A percentile compares a stretch with the other conserved stretches of the same genome.
phyloP scores from a whole-genome alignment of 495 filamentous ascomycete genomes.

The Extremus antarcticus region DNA sequence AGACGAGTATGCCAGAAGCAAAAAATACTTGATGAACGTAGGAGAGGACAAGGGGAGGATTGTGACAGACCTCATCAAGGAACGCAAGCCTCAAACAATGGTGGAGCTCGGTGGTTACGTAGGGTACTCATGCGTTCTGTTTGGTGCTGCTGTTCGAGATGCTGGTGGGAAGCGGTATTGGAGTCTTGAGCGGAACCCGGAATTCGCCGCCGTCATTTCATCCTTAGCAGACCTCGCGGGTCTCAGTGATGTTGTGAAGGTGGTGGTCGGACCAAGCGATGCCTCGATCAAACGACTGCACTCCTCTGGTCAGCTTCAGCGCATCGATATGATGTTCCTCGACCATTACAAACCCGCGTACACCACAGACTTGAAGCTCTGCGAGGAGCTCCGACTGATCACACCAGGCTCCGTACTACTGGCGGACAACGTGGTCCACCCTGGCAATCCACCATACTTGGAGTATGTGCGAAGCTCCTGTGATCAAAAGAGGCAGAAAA shows the following conservation, averaged over 20 bases:
- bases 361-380: slow-evolving; percentile 58
- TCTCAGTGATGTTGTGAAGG: slow-evolving; percentile 51
- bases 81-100: slow-evolving; percentile 54
- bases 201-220: slow-evolving; percentile 53
- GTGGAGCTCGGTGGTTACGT: slow-evolving; percentile 76
- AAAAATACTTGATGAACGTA: slow-evolving; percentile 69
- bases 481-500: slow-evolving; percentile 34
- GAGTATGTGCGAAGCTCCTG: slow-evolving; percentile 50
- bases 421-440: slow-evolving; percentile 65
- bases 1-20: slow-evolving; percentile 54
- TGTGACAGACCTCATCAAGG: slow-evolving; percentile 50
- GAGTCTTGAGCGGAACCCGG: slow-evolving; percentile 56
- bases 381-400: slow-evolving; percentile 56
- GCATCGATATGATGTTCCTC: slow-evolving; percentile 60
- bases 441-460: slow-evolving; percentile 65
- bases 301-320: slow-evolving; percentile 38
- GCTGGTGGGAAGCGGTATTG: slow-evolving; percentile 51
- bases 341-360: slow-evolving; percentile 69
- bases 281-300: slow-evolving; percentile 46
- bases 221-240: slow-evolving; percentile 58
- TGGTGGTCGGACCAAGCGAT: slow-evolving; percentile 56
- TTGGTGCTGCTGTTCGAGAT: slow-evolving; percentile 49
- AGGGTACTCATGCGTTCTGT: slow-evolving; percentile 67
- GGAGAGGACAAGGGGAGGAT: slow-evolving; percentile 61
- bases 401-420: slow-evolving; percentile 49